Percentiles rank a stretch among this genome's conserved stretches.
These are phyloP conservation scores for Teratosphaeria viscida DNA, from an alignment of 2,329 filamentous ascomycete genomes.

Conservation along the genomic window DNA sequence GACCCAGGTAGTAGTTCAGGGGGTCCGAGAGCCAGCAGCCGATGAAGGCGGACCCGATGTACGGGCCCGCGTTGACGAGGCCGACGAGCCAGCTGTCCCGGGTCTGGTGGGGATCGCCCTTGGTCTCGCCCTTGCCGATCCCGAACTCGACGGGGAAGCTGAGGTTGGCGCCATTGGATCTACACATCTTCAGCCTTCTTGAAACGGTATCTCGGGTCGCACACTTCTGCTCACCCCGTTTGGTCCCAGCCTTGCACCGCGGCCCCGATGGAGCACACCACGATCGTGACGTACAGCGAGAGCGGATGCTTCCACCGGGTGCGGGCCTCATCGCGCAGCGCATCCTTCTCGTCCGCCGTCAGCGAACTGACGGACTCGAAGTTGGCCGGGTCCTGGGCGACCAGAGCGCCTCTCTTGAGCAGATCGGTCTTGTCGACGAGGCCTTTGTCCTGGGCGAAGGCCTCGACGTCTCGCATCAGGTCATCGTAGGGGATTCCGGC, in stretches of 20 bases:
- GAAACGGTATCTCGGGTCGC: not conserved
- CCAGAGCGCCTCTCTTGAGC: not conserved
- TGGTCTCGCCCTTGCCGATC: conserved; percentile 9
- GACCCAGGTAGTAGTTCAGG: conserved; percentile 22
- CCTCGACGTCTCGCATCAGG: not conserved
- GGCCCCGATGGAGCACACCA: conserved; percentile 42
- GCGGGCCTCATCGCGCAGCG: not conserved
- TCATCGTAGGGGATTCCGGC: not conserved
- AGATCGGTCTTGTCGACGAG: not conserved
- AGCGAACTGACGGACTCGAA: not conserved
- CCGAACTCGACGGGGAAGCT: conserved; percentile 35
- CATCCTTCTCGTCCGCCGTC: not conserved
- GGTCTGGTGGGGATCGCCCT: not conserved
- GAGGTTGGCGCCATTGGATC: conserved; percentile 44
- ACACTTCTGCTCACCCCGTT: conserved; percentile 19
- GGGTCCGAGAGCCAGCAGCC: conserved; percentile 32
- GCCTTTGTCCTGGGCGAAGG: not conserved
- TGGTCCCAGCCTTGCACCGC: conserved; percentile 46
- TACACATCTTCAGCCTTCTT: conserved; percentile 8
- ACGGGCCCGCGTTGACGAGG: conserved; percentile 51
- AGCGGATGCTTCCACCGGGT: conserved; percentile 37
- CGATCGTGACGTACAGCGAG: conserved; percentile 40
- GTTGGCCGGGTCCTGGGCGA: not conserved
- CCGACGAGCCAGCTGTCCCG: conserved; percentile 50
- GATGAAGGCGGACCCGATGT: conserved; percentile 28